phyloP scores from a whole-genome alignment of 192 early-diverging fungal genomes.

The Rhizoclosmatium sp. region DNA sequence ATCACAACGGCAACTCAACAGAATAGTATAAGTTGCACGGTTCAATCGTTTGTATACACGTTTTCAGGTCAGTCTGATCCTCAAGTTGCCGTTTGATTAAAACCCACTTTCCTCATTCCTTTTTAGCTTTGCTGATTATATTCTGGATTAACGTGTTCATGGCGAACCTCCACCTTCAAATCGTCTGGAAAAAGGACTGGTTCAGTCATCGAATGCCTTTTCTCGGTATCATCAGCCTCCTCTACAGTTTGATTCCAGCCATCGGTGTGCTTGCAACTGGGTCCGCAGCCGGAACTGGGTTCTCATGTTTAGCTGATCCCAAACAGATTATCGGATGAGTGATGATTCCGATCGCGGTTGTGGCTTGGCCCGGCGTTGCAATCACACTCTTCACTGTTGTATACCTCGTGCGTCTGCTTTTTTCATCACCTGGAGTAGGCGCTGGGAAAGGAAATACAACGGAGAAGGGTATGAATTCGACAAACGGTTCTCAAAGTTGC shows the following conservation, averaged over 20 bases:
- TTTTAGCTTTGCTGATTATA: background rate
- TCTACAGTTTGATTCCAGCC: background rate
- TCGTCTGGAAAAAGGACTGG: slow-evolving; percentile 29
- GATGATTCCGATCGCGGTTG: background rate
- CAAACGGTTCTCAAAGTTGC: background rate
- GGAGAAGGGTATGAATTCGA: too few relatives aligned
- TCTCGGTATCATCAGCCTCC: background rate
- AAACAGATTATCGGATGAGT: background rate
- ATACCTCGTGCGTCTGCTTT: background rate
- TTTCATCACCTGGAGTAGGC: background rate
- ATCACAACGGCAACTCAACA: background rate
- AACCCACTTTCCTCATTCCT: background rate
- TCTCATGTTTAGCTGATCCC: background rate
- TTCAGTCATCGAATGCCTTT: background rate
- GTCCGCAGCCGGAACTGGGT: background rate
- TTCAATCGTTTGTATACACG: background rate
- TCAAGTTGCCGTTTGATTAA: too few relatives aligned
- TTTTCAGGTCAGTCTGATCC: background rate
- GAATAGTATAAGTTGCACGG: background rate
- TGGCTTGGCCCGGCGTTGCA: slow-evolving; percentile 13
- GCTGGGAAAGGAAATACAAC: background rate
- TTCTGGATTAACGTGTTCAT: slow-evolving; percentile 21
- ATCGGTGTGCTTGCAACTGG: background rate
- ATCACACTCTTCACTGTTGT: background rate
- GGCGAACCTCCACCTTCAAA: slow-evolving; percentile 6